Evolutionary conservation across 371 early-diverging fungal genomes (phyloP).

Genomic region (Parasitella parasitica): DNA sequence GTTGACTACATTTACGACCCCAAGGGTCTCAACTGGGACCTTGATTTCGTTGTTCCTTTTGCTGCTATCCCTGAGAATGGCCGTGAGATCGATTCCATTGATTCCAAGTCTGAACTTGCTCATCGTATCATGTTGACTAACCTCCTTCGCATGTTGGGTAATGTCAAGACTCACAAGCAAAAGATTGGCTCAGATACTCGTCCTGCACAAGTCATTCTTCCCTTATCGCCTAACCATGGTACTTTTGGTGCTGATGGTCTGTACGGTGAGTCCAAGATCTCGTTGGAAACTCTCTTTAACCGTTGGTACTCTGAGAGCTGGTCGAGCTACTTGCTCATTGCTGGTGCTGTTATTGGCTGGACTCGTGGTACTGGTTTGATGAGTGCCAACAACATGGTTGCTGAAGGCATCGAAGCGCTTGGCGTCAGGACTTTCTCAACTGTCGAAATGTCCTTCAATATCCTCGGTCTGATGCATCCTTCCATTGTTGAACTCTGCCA

Average conservation of each 20-base stretch:
- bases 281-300: conserved; percentile 89
- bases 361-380: conserved; percentile 97
- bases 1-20: conserved; percentile 88
- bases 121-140: conserved; percentile 93
- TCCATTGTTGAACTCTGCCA: conserved; percentile 77
- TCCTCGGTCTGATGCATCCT: conserved; percentile 90
- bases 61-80: conserved; percentile 93
- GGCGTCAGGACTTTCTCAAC: conserved; percentile 94
- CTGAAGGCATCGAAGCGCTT: conserved; percentile 87
- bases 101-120: conserved; percentile 87
- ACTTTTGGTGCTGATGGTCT: conserved; percentile 93
- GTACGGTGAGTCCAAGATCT: conserved; percentile 94
- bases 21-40: conserved; percentile 88
- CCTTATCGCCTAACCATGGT: conserved; percentile 96
- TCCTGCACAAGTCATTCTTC: conserved; percentile 90
- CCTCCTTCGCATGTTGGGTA: conserved; percentile 79
- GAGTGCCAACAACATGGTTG: conserved; percentile 90
- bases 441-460: conserved; percentile 94
- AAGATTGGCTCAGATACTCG: conserved; percentile 76
- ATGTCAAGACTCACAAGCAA: conserved; percentile 84
- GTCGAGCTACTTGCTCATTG: conserved; percentile 84
- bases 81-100: conserved; percentile 83
- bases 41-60: conserved; percentile 94
- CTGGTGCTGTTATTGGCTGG: conserved; percentile 97
- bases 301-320: conserved; percentile 93